A percentile compares a stretch with the other conserved stretches of the same genome.
These are phyloP conservation scores for Aspergillus versicolor DNA, from an alignment of 2,329 filamentous ascomycete genomes.

Conservation along the genomic window DNA sequence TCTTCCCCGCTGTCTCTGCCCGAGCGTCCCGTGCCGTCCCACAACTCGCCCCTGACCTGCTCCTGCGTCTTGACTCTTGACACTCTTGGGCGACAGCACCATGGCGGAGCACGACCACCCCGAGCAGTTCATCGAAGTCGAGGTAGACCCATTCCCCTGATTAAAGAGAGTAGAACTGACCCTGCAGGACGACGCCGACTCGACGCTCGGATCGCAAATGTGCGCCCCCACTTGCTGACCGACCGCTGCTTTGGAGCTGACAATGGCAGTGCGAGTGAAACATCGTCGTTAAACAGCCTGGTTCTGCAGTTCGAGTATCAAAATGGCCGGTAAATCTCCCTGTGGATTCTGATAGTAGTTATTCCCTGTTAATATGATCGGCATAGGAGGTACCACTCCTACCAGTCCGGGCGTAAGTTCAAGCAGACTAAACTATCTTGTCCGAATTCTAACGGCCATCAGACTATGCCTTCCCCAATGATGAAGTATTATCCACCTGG, in stretches of 20 bases:
- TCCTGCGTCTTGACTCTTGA: neutral
- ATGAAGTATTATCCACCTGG: neutral
- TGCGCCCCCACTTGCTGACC: neutral
- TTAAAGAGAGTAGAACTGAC: neutral
- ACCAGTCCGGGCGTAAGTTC: neutral
- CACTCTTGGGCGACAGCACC: neutral
- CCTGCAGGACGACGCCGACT: neutral
- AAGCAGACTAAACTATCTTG: neutral
- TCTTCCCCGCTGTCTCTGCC: neutral
- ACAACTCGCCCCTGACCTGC: neutral
- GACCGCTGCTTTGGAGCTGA: neutral
- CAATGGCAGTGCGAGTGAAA: neutral
- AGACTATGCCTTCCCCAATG: conserved; percentile 7
- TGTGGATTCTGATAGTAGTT: neutral
- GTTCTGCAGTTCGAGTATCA: conserved; percentile 1
- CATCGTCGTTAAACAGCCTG: neutral
- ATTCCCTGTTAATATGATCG: neutral
- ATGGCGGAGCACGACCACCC: neutral
- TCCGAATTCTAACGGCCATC: neutral
- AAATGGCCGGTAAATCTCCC: neutral
- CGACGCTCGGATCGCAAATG: conserved; percentile 1
- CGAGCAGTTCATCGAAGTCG: neutral
- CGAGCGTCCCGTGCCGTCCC: neutral
- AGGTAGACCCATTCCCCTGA: neutral
- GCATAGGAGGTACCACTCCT: neutral